Base-by-base conservation (phyloP, 495 filamentous ascomycete species). In the Penicillium cataractarum region DNA sequence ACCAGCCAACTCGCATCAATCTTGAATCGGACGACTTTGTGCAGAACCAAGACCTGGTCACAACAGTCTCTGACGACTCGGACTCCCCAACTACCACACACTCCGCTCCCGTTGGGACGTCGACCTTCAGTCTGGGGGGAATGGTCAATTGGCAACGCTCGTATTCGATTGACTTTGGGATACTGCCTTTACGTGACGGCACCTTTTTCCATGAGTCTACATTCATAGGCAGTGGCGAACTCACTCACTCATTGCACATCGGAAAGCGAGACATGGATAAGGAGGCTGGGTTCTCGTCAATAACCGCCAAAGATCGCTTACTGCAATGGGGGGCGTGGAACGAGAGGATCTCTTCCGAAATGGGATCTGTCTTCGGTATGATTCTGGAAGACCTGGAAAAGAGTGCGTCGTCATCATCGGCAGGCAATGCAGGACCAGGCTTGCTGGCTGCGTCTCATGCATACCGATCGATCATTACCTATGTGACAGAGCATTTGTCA, bases 131-230 rank as follows among this genome's bases (percentile, higher is more conserved):
- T 17, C 31, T 49, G 35, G 67, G 60, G 13, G 66, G 66, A 15
- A 82, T 87, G 26, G 80, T 88, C 51, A 88, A 26, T 82, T 88
- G 74, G 64, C 71, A 74, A 57, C 65, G 67, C 10, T 78, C 80
- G 24, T 97, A 96, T 68, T 83, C 90, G 0, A 80, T 87, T 13
- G 86, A 91, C 64, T 97, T 97, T 61, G 89, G 90, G 55, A 73
- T 92, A 31, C 80, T 78, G 42, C 88, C 92, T 27, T 75, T 96
- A 26, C 80, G 78, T 48, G 58, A 73, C 12, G 91, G 89, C 0
- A 88, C 87, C 1, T 95, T 83, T 72, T 95, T 96, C 65, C 91
- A 93, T 65, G 79, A 88, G 65, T 83, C 75, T 52, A 93, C 92
- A 12, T 83, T 96, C 53, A 80, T 96, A 53, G 92, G 93, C 17